Percentiles rank a stretch among this genome's conserved stretches.
phyloP scores from a whole-genome alignment of 2,329 filamentous ascomycete species.

The Phoma sp. region DNA sequence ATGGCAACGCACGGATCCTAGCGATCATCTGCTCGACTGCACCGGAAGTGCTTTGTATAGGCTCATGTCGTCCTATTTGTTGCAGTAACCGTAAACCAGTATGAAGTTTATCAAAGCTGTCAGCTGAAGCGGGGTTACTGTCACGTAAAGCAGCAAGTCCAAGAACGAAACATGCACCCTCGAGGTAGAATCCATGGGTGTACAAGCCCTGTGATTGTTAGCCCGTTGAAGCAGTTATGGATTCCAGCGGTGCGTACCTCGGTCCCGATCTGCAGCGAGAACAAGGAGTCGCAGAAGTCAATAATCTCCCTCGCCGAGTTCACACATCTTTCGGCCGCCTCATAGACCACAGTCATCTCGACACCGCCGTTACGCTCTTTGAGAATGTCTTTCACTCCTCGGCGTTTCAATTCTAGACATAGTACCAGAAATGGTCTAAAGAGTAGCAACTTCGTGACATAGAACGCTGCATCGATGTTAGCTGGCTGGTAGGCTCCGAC shows the following conservation, averaged over 20 bases:
- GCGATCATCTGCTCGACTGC: constrained; percentile 15
- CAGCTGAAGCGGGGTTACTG: neutral
- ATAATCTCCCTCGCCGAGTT: constrained; percentile 3
- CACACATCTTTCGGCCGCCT: neutral
- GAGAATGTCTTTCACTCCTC: neutral
- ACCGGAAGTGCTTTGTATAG: neutral
- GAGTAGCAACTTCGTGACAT: constrained; percentile 5
- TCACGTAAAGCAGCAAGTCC: constrained; percentile 7
- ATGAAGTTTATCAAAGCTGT: constrained; percentile 4
- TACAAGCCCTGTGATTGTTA: constrained; percentile 3
- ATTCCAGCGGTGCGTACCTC: constrained; percentile 1
- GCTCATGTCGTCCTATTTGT: constrained; percentile 3
- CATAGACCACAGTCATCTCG: constrained; percentile 2
- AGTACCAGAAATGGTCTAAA: constrained; percentile 11
- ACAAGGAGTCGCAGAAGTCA: constrained; percentile 6
- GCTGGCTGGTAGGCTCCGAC: neutral
- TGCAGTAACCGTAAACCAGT: constrained; percentile 3
- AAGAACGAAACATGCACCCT: constrained; percentile 13
- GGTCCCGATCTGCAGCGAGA: constrained; percentile 4
- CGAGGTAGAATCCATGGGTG: constrained; percentile 12
- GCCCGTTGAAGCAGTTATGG: neutral
- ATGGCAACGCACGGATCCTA: neutral
- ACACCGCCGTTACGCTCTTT: constrained; percentile 6
- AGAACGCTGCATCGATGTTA: neutral
- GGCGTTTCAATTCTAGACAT: constrained; percentile 9